These are phyloP conservation scores for Vachellia pachyceras DNA, from an alignment of 306 rosid genomes.

Conservation along the genomic window DNA sequence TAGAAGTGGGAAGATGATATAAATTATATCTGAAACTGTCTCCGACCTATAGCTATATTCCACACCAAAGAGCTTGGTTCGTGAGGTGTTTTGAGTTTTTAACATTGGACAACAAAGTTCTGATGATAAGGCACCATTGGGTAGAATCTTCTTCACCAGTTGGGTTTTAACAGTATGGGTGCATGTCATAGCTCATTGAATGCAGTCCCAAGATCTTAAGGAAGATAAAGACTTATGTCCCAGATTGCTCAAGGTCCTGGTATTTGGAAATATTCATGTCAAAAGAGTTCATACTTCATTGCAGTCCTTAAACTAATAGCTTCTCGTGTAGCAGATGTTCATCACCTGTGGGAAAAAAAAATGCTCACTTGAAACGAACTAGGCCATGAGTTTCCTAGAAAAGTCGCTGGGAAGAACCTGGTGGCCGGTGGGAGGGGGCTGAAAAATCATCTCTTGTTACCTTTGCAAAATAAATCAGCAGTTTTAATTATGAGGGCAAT, in stretches of 20 bases:
- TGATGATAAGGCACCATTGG: background rate
- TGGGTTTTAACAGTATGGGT: background rate
- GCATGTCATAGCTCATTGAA: background rate
- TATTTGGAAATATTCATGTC: slow-evolving; percentile 14
- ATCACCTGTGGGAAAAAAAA: background rate
- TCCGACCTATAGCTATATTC: slow-evolving; percentile 22
- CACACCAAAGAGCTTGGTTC: background rate
- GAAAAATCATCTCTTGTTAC: background rate
- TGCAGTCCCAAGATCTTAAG: background rate
- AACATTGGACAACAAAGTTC: background rate
- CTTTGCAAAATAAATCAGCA: background rate
- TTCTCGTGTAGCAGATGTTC: background rate
- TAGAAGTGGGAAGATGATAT: background rate
- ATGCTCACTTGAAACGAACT: background rate
- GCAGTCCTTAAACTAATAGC: background rate
- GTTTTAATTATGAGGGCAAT: background rate
- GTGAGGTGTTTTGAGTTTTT: slow-evolving; percentile 10
- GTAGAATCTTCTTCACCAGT: background rate
- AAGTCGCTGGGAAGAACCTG: background rate
- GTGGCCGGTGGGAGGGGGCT: background rate
- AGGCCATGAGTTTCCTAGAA: background rate
- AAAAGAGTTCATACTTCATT: background rate
- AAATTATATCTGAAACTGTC: background rate
- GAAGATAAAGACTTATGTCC: background rate
- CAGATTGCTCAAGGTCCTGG: slow-evolving; percentile 26